Conservation (phyloP, 2,329 filamentous ascomycete species). For the Phyllosticta capitalensis region DNA sequence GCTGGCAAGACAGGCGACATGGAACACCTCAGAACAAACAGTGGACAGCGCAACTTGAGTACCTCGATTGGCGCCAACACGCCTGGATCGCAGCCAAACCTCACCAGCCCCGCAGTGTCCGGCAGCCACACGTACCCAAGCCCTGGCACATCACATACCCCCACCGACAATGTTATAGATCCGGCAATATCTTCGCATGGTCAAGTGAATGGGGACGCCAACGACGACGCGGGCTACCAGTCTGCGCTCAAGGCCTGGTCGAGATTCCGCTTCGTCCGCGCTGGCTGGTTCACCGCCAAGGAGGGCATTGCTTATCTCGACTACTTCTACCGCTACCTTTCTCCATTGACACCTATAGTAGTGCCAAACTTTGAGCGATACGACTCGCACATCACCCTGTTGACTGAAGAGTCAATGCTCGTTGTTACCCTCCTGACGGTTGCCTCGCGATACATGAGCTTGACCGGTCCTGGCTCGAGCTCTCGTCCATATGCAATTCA, state of each 20-base stretch:
- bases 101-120: constrained; percentile 25
- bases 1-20: constrained; percentile 46
- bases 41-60: constrained; percentile 26
- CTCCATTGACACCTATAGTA: constrained; percentile 86
- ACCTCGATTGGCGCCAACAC: constrained; percentile 19
- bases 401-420: constrained; percentile 87
- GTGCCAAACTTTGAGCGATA: constrained; percentile 81
- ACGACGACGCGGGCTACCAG: constrained; percentile 31
- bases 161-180: constrained; percentile 22
- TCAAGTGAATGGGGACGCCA: not conserved
- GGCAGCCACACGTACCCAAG: constrained; percentile 14
- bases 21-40: constrained; percentile 38
- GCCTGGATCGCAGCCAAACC: constrained; percentile 26
- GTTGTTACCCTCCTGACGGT: constrained; percentile 87
- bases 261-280: constrained; percentile 85
- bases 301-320: constrained; percentile 91
- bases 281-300: constrained; percentile 89
- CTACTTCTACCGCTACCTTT: constrained; percentile 90
- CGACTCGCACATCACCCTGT: constrained; percentile 66
- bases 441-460: constrained; percentile 73
- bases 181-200: constrained; percentile 18
- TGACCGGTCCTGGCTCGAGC: constrained; percentile 68
- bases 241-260: constrained; percentile 82
- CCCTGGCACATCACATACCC: constrained; percentile 18
- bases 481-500: constrained; percentile 88